Evolutionary conservation across 257 asterid genomes (phyloP), one percentile per base, ranked within the genome.

Genomic region (Ligustrum vulgare): DNA sequence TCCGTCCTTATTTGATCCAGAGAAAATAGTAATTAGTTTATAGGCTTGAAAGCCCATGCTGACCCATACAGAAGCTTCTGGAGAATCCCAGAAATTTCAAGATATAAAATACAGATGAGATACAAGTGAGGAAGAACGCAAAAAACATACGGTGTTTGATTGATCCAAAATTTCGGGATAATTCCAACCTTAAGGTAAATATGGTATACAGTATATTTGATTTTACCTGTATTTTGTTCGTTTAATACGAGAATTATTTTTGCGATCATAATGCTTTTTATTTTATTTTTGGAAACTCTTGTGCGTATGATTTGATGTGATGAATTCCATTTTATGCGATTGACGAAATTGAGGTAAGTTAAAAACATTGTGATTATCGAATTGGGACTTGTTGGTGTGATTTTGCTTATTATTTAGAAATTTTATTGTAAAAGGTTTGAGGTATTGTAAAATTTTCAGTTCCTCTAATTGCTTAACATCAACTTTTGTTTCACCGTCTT

Each of bases 21-120:
- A 37, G 43, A 37, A 8, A 8, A 6, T 5, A 8, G 12, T 37
- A 37, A 37, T 7, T 15, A 45, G n/a, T 45, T 45, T 3, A 45
- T 45, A n/a, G 54, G 54, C 54, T 12, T 45, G n/a, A 4, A 54
- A 54, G 64, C 64, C 64, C 64, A 16, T 4, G 16, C 23, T 5
- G 23, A 15, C 60, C 23, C 60, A 8, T 1, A 22, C 28, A 7
- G 31, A 54, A 54, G 64, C 64, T 20, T 54, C 64, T 54, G 64
- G 64, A 54, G 31, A 54, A 54, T 22, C 64, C 64, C 64, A 20
- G 64, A 54, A 51, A 54, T 54, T 54, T 54, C 64, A 54, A n/a
- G 64, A 5, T 54, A 54, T 54, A 54, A 54, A 54, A 54, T 7
- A 2, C 4, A 1, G 64, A 20, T 31, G 31, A 54, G 1, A 54